Conservation (phyloP, 352 stramenopile genomes). For the Globisporangium viniferum region DNA sequence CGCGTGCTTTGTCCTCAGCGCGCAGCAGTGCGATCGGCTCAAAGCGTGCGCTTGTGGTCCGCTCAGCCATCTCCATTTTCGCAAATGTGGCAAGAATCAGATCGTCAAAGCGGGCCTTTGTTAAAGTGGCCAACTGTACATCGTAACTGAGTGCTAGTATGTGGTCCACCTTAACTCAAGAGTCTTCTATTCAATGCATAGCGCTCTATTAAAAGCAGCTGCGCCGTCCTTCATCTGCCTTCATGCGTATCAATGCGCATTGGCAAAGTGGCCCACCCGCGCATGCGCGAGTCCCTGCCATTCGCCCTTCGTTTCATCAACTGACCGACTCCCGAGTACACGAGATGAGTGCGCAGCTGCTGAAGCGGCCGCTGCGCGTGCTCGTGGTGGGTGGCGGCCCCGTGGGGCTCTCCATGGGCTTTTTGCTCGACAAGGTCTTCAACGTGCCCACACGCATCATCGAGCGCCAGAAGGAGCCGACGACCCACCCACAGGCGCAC, state of each 20-base stretch:
- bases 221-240: neutral
- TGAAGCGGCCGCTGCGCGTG: slow-evolving; percentile 33
- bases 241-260: slow-evolving; percentile 6
- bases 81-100: neutral
- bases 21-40: slow-evolving; percentile 5
- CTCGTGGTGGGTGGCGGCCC: slow-evolving; percentile 74
- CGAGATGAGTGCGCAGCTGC: slow-evolving; percentile 3
- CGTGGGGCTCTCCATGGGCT: slow-evolving; percentile 63
- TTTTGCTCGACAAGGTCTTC: slow-evolving; percentile 71
- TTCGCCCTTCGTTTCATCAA: neutral
- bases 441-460: slow-evolving; percentile 66
- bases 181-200: neutral
- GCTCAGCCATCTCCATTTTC: neutral
- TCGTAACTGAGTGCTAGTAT: too few species aligned
- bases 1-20: neutral
- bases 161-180: neutral
- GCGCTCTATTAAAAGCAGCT: slow-evolving; percentile 1
- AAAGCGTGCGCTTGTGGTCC: neutral
- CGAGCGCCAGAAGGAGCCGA: slow-evolving; percentile 70
- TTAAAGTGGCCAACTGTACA: neutral
- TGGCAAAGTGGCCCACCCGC: neutral
- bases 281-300: neutral
- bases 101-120: neutral
- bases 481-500: slow-evolving; percentile 91
- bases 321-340: neutral